These are phyloP conservation scores for Colletotrichum spaethianum DNA, from an alignment of 2,329 filamentous ascomycete species.

Conservation along the genomic window DNA sequence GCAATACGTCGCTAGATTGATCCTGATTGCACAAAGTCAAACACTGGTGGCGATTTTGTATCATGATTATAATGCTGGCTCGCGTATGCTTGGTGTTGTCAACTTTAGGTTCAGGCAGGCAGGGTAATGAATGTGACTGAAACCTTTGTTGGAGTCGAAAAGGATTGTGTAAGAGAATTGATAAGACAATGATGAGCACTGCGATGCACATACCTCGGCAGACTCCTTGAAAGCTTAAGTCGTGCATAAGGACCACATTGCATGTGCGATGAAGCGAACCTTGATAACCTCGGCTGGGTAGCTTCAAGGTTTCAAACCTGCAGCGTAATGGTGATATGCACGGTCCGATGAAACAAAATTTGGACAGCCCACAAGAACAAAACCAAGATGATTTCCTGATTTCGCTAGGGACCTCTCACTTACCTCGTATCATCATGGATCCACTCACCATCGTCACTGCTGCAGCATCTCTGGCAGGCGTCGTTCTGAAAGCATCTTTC, in stretches of 20 bases:
- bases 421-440: slow-evolving; percentile 41
- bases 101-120: too few relatives aligned
- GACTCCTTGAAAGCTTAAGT: neutral
- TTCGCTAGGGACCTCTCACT: neutral
- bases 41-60: neutral
- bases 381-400: neutral
- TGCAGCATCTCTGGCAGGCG: slow-evolving; percentile 33
- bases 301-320: neutral
- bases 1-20: neutral
- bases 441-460: slow-evolving; percentile 47
- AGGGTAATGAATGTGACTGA: neutral
- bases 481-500: slow-evolving; percentile 31
- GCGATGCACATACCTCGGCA: neutral
- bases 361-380: neutral
- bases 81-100: neutral
- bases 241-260: neutral
- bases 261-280: neutral
- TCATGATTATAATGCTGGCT: too few relatives aligned
- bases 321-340: neutral
- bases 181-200: neutral
- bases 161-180: too few relatives aligned
- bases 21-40: neutral
- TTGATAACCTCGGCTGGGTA: slow-evolving; percentile 1
- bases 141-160: neutral
- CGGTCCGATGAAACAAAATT: slow-evolving; percentile 1